Evolutionary conservation across 2,329 filamentous ascomycete genomes (phyloP), one percentile per base, ranked within the genome.

Genomic region (Ceratocystis alfenasii): DNA sequence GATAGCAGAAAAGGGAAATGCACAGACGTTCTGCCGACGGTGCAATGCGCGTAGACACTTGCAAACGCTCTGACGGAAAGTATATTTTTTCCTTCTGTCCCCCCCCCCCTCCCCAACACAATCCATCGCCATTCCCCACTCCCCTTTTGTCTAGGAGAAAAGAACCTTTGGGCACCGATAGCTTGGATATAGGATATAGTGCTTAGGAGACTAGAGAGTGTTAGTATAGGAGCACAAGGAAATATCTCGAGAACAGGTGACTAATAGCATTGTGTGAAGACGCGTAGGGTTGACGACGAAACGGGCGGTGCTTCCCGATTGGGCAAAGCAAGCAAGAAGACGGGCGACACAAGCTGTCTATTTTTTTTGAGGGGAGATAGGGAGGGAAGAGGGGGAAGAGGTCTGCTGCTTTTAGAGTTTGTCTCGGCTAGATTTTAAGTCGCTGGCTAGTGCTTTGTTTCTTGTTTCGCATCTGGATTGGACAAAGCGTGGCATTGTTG

Each of bases 21-120:
- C 55, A 59, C 55, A 59, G 55, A 59, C 55, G 55, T 22, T 59
- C 28, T 59, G 15, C 15, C 28, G 55, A 59, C 28, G 53, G 25
- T 33, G 53, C 53, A 53, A 25, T 53, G 53, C 53, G 28, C 33
- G 53, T 30, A 33, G 28, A 53, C 20, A 15, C 25, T n/a, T 36
- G 28, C 17, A 36, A 33, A 30, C 28, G 55, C 55, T 36, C 55
- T 59, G 55, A 20, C 55, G 12, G 50, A 10, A 59, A 59, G 22
- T n/a, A 59, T 8, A 3, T 12, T 17, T 28, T 30, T 17, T 57
- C 53, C 17, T 17, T 25, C 20, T 41, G 2, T 22, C 33, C 1
- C 5, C 28, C 28, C 28, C 28, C 28, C 28, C 25, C 25, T 5
- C 25, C 25, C 25, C 2, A 28, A 28, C 28, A 5, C 3, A 28